phyloP scores from a whole-genome alignment of 306 rosid genomes.

The Crataegus laevigata region DNA sequence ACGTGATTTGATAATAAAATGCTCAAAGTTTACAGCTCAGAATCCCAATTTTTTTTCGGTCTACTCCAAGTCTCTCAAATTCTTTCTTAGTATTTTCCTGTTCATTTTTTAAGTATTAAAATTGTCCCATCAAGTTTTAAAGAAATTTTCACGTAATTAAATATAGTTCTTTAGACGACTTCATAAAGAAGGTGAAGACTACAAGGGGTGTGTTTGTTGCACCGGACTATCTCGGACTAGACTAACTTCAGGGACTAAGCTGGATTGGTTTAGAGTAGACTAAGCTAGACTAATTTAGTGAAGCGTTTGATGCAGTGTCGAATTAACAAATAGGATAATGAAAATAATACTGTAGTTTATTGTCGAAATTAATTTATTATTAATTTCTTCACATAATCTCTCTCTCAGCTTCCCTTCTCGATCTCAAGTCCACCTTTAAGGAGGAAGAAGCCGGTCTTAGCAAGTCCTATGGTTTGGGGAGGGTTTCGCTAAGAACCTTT shows the following conservation, averaged over 20 bases:
- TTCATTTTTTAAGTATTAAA: neutral
- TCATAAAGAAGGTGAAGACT: neutral
- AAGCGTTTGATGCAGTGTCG: too few species aligned
- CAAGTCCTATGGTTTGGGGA: too few species aligned
- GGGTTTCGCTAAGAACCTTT: too few species aligned
- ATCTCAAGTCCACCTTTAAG: conserved; percentile 18
- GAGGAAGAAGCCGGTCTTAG: too few species aligned
- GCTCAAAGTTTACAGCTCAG: neutral
- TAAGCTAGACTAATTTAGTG: too few species aligned
- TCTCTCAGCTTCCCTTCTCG: conserved; percentile 34
- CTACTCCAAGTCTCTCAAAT: neutral
- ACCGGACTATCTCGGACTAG: too few species aligned
- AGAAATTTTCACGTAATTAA: neutral
- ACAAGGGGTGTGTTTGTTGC: neutral
- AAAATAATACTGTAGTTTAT: too few species aligned
- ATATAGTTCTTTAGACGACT: neutral
- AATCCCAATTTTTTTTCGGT: neutral
- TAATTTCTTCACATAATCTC: conserved; percentile 26
- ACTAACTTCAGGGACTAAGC: too few species aligned
- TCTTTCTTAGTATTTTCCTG: neutral
- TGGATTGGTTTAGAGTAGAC: too few species aligned
- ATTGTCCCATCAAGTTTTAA: neutral
- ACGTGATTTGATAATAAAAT: neutral
- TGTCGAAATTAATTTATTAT: too few species aligned
- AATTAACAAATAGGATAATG: too few species aligned